A percentile compares a stretch with the other conserved stretches of the same genome.
Conservation (phyloP, 2,329 filamentous ascomycete genomes). For the Didymosphaeria variabile region DNA sequence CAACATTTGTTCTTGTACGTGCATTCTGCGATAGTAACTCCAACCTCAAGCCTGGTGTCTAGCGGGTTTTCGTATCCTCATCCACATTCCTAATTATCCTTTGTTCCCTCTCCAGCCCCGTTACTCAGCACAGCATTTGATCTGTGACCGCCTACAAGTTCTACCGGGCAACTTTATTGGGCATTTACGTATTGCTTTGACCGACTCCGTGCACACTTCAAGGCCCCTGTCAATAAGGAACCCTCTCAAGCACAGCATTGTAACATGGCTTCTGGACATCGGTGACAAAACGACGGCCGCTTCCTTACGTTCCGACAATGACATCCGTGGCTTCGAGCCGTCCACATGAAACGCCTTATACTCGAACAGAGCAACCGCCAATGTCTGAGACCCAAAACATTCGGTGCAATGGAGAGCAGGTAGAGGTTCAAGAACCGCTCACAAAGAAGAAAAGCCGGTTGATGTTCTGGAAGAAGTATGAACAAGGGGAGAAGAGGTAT, state of each 20-base stretch:
- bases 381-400: neutral
- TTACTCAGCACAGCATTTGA: slow-evolving; percentile 27
- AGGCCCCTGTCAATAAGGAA: neutral
- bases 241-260: neutral
- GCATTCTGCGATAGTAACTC: neutral
- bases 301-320: slow-evolving; percentile 18
- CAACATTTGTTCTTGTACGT: neutral
- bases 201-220: neutral
- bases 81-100: slow-evolving; percentile 11
- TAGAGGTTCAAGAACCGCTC: neutral
- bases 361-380: neutral
- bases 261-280: slow-evolving; percentile 1
- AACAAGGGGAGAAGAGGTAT: slow-evolving; percentile 26
- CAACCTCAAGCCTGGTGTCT: neutral
- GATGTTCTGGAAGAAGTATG: slow-evolving; percentile 23
- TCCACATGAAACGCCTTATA: neutral
- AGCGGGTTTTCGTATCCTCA: neutral
- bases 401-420: neutral
- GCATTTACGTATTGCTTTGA: neutral
- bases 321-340: slow-evolving; percentile 12
- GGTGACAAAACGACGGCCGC: neutral
- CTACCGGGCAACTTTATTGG: neutral
- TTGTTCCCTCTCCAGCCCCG: slow-evolving; percentile 22
- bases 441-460: slow-evolving; percentile 1
- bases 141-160: neutral